A percentile compares a stretch with the other conserved stretches of the same genome.
Evolutionary conservation across 306 rosid genomes (phyloP).

Genomic region (Erythrophleum fordii): DNA sequence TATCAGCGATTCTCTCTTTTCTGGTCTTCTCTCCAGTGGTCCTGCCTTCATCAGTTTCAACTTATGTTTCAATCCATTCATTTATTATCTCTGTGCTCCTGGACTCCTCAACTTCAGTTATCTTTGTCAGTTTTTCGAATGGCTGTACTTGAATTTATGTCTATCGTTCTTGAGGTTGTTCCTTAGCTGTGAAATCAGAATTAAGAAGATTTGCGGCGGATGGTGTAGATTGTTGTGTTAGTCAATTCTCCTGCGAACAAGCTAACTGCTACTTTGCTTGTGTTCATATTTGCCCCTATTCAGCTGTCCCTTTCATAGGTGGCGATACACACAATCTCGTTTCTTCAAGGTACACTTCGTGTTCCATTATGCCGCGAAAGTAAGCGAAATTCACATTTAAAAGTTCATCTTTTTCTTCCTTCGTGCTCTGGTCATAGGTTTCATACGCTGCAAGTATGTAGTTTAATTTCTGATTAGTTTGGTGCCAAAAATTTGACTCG

Average conservation of each 20-base stretch:
- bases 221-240: neutral
- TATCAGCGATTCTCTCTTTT: neutral
- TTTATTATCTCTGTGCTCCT: neutral
- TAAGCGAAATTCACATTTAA: neutral
- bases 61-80: neutral
- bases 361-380: neutral
- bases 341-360: neutral
- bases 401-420: neutral
- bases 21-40: slow-evolving; percentile 1
- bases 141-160: neutral
- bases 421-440: neutral
- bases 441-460: neutral
- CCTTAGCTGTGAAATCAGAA: neutral
- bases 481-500: neutral
- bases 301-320: neutral
- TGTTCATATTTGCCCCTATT: neutral
- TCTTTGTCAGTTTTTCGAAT: neutral
- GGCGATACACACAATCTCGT: neutral
- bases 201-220: neutral
- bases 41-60: neutral
- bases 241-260: slow-evolving; percentile 21
- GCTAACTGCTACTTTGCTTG: neutral
- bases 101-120: neutral
- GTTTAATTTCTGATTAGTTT: neutral
- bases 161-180: neutral